phyloP scores from a whole-genome alignment of 345 rosid genomes.

The Turnera subulata region DNA sequence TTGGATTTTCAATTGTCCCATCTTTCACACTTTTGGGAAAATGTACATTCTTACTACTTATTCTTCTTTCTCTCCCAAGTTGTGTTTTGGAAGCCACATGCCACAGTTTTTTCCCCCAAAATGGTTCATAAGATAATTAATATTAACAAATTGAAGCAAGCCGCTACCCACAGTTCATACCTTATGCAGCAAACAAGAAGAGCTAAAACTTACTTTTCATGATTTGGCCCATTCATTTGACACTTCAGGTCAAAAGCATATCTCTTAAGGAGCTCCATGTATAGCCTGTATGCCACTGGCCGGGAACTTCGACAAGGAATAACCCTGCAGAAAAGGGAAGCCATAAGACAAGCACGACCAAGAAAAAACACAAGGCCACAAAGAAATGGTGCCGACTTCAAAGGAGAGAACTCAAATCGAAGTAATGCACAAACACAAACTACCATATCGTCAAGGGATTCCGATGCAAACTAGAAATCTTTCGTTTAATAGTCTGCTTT shows the following conservation, averaged over 20 bases:
- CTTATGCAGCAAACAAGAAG: conserved; percentile 1
- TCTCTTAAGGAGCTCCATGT: conserved; percentile 75
- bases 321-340: conserved; percentile 49
- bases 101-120: too few species aligned
- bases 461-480: neutral
- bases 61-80: too few species aligned
- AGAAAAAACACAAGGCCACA: conserved; percentile 3
- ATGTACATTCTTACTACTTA: too few species aligned
- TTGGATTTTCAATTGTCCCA: too few species aligned
- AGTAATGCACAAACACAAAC: neutral
- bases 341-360: neutral
- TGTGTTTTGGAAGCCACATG: too few species aligned
- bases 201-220: conserved; percentile 46
- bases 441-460: neutral
- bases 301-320: conserved; percentile 59
- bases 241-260: conserved; percentile 58
- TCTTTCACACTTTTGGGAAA: too few species aligned
- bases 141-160: neutral
- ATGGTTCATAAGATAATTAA: neutral
- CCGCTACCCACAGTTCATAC: neutral
- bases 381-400: neutral
- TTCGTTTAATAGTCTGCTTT: too few species aligned
- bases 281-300: conserved; percentile 87
- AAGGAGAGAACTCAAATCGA: conserved; percentile 2
- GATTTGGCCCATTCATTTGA: conserved; percentile 43